Evolutionary conservation across 306 rosid species (phyloP).

Genomic region (Lathyrus aphaca): DNA sequence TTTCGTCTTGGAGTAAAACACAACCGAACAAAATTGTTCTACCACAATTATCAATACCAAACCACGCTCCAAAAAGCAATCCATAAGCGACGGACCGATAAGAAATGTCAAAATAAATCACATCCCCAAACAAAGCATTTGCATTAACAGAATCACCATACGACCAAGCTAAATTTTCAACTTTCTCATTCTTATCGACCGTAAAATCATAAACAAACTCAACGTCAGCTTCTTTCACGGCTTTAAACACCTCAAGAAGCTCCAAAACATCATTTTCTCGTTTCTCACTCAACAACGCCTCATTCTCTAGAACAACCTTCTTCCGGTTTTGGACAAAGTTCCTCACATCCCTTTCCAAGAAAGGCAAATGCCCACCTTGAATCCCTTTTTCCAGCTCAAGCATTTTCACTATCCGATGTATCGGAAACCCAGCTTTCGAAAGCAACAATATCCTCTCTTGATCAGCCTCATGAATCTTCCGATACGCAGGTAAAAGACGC

Average conservation of each 20-base stretch:
- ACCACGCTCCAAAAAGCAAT: conserved; percentile 87
- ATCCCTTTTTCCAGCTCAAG: conserved; percentile 94
- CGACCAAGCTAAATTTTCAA: conserved; percentile 86
- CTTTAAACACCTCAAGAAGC: conserved; percentile 92
- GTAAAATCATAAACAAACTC: conserved; percentile 80
- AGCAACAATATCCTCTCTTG: conserved; percentile 91
- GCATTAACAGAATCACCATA: conserved; percentile 72
- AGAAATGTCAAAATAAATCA: conserved; percentile 73
- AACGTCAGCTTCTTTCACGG: conserved; percentile 67
- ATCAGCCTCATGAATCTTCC: conserved; percentile 88
- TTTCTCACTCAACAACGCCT: conserved; percentile 80
- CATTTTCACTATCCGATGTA: conserved; percentile 91
- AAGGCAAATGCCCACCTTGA: conserved; percentile 92
- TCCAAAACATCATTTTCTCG: conserved; percentile 82
- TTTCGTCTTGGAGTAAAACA: conserved; percentile 91
- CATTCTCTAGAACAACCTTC: conserved; percentile 83
- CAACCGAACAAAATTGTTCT: conserved; percentile 83
- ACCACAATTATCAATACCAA: conserved; percentile 90
- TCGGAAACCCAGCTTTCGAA: conserved; percentile 90
- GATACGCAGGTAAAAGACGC: conserved; percentile 89
- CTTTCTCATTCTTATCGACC: conserved; percentile 75
- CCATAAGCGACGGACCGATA: conserved; percentile 86
- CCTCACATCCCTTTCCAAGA: conserved; percentile 93
- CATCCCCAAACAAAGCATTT: conserved; percentile 73
- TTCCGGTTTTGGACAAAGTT: conserved; percentile 92